A percentile compares a stretch with the other conserved stretches of the same genome.
Evolutionary conservation across 495 filamentous ascomycete species (phyloP).

Genomic region (Xylaria acuta): DNA sequence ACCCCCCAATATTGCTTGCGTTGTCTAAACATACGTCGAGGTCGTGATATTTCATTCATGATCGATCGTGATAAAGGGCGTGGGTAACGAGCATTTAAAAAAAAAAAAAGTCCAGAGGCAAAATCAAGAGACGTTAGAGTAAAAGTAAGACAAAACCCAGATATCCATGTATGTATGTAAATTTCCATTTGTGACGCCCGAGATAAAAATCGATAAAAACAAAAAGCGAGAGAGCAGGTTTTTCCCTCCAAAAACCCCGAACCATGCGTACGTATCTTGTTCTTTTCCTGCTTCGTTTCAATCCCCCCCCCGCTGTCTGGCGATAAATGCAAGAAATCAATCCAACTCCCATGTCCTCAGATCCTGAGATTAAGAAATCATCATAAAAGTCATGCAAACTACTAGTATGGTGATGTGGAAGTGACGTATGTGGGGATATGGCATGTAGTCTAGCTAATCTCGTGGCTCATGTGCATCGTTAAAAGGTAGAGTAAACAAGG

Average conservation of each 20-base stretch:
- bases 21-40: no score
- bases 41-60: no score
- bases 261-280: slow-evolving; percentile 13
- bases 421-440: slow-evolving; percentile 26
- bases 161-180: slow-evolving; percentile 6
- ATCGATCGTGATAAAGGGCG: slow-evolving; percentile 1
- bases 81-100: neutral
- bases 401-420: neutral
- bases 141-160: neutral
- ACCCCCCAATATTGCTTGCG: no score
- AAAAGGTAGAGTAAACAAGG: slow-evolving; percentile 11
- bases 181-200: neutral
- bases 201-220: neutral
- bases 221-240: neutral
- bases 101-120: neutral
- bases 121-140: neutral
- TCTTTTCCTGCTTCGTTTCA: slow-evolving; percentile 24
- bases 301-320: neutral
- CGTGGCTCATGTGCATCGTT: slow-evolving; percentile 37
- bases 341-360: neutral
- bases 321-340: neutral
- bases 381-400: slow-evolving; percentile 16
- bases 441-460: slow-evolving; percentile 24
- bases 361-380: neutral
- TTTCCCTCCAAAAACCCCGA: slow-evolving; percentile 37